Evolutionary conservation across 768 basidiomycete genomes (phyloP).

Genomic region (Suillus subaureus): DNA sequence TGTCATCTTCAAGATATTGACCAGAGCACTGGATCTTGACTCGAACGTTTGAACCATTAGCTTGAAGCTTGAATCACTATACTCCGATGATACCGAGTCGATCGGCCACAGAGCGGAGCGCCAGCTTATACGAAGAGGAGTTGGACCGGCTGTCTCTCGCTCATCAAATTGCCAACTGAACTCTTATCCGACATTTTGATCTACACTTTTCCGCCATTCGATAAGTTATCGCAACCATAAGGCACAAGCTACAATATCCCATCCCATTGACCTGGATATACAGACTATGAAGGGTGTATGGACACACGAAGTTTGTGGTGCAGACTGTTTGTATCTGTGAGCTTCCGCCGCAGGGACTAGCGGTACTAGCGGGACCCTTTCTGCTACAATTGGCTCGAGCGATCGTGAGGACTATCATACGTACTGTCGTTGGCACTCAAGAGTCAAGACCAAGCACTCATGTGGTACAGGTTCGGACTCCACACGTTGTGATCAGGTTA

Average conservation of each 20-base stretch:
- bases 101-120: neutral
- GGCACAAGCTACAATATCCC: neutral
- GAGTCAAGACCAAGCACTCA: too few relatives aligned
- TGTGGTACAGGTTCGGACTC: too few relatives aligned
- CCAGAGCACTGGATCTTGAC: neutral
- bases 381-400: neutral
- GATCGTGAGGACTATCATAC: too few relatives aligned
- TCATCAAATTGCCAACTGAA: neutral
- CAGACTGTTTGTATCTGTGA: neutral
- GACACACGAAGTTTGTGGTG: neutral
- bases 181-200: neutral
- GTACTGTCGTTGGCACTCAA: too few relatives aligned
- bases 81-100: neutral
- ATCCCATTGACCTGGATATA: neutral
- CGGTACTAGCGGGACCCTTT: neutral
- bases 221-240: neutral
- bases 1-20: neutral
- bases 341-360: neutral
- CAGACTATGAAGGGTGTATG: neutral
- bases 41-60: too few relatives aligned
- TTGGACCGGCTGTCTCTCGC: neutral
- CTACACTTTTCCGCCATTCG: neutral
- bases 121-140: neutral
- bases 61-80: neutral
- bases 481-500: neutral